Evolutionary conservation across 75 land plant genomes (phyloP), one percentile per base, ranked within the genome.

Genomic region (Cunninghamia lanceolata): DNA sequence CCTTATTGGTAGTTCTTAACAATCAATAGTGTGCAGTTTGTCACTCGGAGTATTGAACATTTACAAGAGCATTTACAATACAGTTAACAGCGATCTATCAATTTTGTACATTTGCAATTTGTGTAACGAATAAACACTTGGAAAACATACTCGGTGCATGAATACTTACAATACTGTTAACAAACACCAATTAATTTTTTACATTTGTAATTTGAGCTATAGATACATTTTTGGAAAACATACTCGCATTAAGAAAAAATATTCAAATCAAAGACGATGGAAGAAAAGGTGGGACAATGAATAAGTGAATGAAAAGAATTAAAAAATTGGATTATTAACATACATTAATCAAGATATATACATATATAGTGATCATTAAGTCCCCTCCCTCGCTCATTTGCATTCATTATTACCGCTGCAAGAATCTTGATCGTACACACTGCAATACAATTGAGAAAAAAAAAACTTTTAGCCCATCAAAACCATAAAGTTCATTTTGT

Each of bases 371-470:
- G 75, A 71, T 71, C 68, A 63, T 63, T 25, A 0, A 19, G 66
- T 19, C 68, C 28, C n/a, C 28, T 63, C 7, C 25, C n/a, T 63
- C 68, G 5, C 68, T 25, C 68, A 63, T 63, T 25, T 71, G 34
- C 14, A 32, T 32, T 30, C 75, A 71, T 50, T 71, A 34, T 34
- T 34, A 71, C 75, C 75, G 34, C 36, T 2, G 34, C 75, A 71
- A 32, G 75, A 71, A 32, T 71, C 75, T 71, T 71, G 75, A 71
- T 71, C 36, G 13, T 71, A 71, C 75, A 71, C 75, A 71, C 75
- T 71, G 75, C 75, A 71, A 63, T 21, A 63, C 28, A 25, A 63
- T 4, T 21, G n/a, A 21, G 68, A 4, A 25, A 34, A 71, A 32
- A 11, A 71, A 71, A 30, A 25, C 54, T 52, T 52, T 63, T 63